Base-by-base conservation (phyloP, 2,329 filamentous ascomycete genomes). In the Zymoseptoria passerinii region DNA sequence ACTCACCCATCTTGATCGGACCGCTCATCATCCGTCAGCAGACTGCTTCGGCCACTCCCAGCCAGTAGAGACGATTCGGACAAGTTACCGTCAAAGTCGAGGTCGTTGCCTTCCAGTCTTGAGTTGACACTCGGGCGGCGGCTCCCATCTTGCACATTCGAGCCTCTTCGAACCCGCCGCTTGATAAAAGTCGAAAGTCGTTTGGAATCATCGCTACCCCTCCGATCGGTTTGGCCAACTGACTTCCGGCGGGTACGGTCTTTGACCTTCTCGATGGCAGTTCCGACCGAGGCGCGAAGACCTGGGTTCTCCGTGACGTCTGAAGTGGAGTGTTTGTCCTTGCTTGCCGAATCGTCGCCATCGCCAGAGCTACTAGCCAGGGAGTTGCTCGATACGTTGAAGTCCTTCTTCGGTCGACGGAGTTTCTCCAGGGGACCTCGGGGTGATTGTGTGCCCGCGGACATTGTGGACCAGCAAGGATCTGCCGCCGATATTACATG, bases 141-240 rank as follows among this genome's bases (percentile, higher is more conserved):
- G 40, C 35, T 44, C 13, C 35, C 44, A 19, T 48, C 56, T 6
- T 50, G 48, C 19, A 52, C 52, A 44, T 52, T 52, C 13, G 28
- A 28, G 8, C 58, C 58, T 13, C 56, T 61, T 58, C 65, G 64
- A 16, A 64, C 60, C 50, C 63, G 64, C 35, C 65, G 72, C 68
- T 66, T 69, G 81, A 78, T 57, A 57, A 84, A 70, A 63, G 78
- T 81, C 9, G 81, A 78, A 61, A 84, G 75, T 55, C 79, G 77
- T 63, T 74, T 44, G n/a, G 35, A 7, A 44, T 75, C 77, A 52
- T 72, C 72, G 66, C 74, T 74, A 64, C 73, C 74, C 18, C 67
- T 59, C 18, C 72, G 66, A 56, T 74, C 73, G 50, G 5, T 44
- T 44, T 44, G 35, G n/a, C 77, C 76, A 9, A 63, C 64, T n/a